phyloP scores from a whole-genome alignment of 352 stramenopile genomes.

The Phytopythium cucurbitacearum region DNA sequence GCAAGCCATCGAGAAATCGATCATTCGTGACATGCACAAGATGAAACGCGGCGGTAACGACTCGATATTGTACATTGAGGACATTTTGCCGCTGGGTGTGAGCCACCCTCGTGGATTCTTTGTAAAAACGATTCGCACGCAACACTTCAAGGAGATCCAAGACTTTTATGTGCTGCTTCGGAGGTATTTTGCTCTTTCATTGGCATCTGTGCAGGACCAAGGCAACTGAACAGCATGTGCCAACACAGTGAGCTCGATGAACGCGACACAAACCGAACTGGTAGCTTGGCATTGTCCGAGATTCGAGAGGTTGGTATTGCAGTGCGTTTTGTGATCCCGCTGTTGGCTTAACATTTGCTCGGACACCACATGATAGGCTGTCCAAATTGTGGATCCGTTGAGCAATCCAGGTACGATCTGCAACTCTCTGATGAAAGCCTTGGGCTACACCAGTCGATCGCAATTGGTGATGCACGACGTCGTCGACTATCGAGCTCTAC shows the following conservation, averaged over 20 bases:
- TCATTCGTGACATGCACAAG: constrained; percentile 80
- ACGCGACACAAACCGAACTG: constrained; percentile 35
- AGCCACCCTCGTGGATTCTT: constrained; percentile 65
- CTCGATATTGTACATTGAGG: constrained; percentile 68
- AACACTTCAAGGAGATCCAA: constrained; percentile 85
- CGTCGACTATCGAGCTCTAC: constrained; percentile 46
- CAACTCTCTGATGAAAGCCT: constrained; percentile 30
- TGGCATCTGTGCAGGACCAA: not conserved
- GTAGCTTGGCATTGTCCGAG: constrained; percentile 33
- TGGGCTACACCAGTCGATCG: constrained; percentile 30
- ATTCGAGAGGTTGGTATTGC: constrained; percentile 17
- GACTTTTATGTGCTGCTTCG: constrained; percentile 61
- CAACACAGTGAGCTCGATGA: constrained; percentile 48
- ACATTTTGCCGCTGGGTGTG: constrained; percentile 47
- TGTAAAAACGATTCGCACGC: constrained; percentile 69
- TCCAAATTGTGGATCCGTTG: constrained; percentile 41
- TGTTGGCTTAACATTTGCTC: not conserved
- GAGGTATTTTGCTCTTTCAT: constrained; percentile 20
- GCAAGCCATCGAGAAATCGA: constrained; percentile 68
- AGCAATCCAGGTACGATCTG: constrained; percentile 26
- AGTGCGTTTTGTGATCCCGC: not conserved
- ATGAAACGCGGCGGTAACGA: constrained; percentile 66
- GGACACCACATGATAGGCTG: constrained; percentile 11
- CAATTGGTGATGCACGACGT: constrained; percentile 48
- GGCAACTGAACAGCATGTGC: not conserved